Conservation (phyloP, 192 early-diverging fungal species). For the Backusella tarrabulga region DNA sequence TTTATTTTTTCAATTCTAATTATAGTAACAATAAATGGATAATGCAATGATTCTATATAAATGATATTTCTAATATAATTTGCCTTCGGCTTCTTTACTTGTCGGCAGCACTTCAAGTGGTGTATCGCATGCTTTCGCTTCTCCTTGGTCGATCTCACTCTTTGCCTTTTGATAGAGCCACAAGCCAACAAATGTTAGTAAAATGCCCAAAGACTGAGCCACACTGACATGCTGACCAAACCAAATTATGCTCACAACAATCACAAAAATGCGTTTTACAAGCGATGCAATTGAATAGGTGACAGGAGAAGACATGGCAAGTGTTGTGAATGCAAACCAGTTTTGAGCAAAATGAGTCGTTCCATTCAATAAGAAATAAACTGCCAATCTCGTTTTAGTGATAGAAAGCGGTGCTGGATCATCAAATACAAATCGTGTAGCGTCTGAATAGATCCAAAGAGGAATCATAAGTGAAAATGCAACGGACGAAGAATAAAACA, state of each 20-base stretch:
- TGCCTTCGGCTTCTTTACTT: background rate
- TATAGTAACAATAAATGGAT: background rate
- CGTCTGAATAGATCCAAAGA: constrained; percentile 78
- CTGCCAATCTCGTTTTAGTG: constrained; percentile 22
- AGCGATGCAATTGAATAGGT: constrained; percentile 86
- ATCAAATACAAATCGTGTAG: background rate
- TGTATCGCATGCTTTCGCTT: constrained; percentile 36
- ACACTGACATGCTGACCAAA: constrained; percentile 71
- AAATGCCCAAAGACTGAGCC: constrained; percentile 72
- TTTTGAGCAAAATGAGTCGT: constrained; percentile 80
- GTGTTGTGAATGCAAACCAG: constrained; percentile 76
- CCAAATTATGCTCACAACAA: constrained; percentile 79
- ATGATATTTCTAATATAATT: background rate
- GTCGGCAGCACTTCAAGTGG: constrained; percentile 17
- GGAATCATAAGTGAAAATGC: constrained; percentile 78
- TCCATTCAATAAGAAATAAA: constrained; percentile 74
- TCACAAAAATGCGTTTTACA: constrained; percentile 90
- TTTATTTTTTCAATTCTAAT: background rate
- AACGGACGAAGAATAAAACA: constrained; percentile 78
- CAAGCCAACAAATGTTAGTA: constrained; percentile 78
- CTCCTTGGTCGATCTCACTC: constrained; percentile 52
- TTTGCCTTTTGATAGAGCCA: constrained; percentile 87
- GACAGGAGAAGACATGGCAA: constrained; percentile 76
- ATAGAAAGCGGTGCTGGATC: background rate
- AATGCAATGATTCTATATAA: background rate